Conservation (phyloP, 2,329 filamentous ascomycete genomes). For the Penicillium verrucosum region DNA sequence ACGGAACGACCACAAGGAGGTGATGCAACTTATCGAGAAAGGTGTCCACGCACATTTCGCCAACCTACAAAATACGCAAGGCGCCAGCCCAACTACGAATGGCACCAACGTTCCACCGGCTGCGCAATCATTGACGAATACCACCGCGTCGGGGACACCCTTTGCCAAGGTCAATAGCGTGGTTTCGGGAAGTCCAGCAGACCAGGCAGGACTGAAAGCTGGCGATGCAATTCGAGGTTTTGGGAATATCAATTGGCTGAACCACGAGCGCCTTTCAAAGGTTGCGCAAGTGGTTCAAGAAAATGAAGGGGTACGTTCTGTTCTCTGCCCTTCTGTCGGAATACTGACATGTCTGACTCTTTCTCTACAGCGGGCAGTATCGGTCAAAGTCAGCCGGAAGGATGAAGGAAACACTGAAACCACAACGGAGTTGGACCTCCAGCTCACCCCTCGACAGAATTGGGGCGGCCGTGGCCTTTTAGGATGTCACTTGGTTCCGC, state of each 20-base stretch:
- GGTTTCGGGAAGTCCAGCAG: constrained; percentile 73
- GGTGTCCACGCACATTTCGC: constrained; percentile 89
- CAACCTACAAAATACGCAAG: constrained; percentile 56
- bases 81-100: constrained; percentile 31
- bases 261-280: constrained; percentile 80
- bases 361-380: constrained; percentile 58
- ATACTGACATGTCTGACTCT: constrained; percentile 1
- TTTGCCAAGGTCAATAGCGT: constrained; percentile 93
- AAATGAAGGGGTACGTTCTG: constrained; percentile 73
- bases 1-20: constrained; percentile 86
- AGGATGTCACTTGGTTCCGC: constrained; percentile 82
- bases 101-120: constrained; percentile 19
- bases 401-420: constrained; percentile 44
- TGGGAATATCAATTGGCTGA: constrained; percentile 76
- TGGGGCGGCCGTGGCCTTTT: constrained; percentile 91
- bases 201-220: constrained; percentile 71
- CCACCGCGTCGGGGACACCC: constrained; percentile 53
- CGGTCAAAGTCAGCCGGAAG: constrained; percentile 63
- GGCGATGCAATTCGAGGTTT: constrained; percentile 83
- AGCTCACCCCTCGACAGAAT: constrained; percentile 69
- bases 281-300: constrained; percentile 87
- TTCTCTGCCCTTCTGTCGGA: neutral
- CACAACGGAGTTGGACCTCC: constrained; percentile 60
- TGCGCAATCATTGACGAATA: constrained; percentile 22
- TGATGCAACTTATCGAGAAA: constrained; percentile 81